Evolutionary conservation across 345 rosid genomes (phyloP).

Genomic region (Populus nigra): DNA sequence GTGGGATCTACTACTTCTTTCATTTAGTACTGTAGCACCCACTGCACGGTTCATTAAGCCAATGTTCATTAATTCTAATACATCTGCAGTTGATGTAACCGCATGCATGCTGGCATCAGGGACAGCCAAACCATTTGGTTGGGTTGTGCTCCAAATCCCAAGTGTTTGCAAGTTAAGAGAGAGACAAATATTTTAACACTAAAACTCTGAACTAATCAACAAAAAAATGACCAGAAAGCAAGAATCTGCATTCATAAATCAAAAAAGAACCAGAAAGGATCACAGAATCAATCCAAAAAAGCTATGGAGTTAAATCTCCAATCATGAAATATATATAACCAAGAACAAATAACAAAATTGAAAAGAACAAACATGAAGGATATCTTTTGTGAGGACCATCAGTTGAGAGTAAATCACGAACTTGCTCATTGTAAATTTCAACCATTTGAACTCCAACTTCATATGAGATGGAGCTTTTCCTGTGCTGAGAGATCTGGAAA

Average conservation of each 20-base stretch:
- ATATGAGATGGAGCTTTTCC: constrained; percentile 64
- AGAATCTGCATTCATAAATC: background rate
- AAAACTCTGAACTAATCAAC: background rate
- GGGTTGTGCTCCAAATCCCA: constrained; percentile 93
- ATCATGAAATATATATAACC: constrained; percentile 1
- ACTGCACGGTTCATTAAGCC: constrained; percentile 82
- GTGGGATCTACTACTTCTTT: constrained; percentile 98
- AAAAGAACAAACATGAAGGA: constrained; percentile 47
- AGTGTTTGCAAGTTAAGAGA: constrained; percentile 88
- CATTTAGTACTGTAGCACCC: constrained; percentile 89
- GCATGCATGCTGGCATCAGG: constrained; percentile 93
- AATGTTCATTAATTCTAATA: constrained; percentile 75
- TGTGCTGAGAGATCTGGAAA: constrained; percentile 69
- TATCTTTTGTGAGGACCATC: constrained; percentile 75
- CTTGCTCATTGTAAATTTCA: constrained; percentile 98
- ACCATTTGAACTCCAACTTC: constrained; percentile 98
- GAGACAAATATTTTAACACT: constrained; percentile 12
- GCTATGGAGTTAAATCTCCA: background rate
- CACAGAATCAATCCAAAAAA: background rate
- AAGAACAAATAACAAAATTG: background rate
- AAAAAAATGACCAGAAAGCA: background rate
- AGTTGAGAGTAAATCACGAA: constrained; percentile 79
- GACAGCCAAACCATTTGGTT: constrained; percentile 96
- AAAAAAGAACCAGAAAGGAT: background rate
- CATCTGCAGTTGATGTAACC: constrained; percentile 80